Evolutionary conservation across 2,329 filamentous ascomycete species (phyloP).

Genomic region (Fusarium liriodendri): DNA sequence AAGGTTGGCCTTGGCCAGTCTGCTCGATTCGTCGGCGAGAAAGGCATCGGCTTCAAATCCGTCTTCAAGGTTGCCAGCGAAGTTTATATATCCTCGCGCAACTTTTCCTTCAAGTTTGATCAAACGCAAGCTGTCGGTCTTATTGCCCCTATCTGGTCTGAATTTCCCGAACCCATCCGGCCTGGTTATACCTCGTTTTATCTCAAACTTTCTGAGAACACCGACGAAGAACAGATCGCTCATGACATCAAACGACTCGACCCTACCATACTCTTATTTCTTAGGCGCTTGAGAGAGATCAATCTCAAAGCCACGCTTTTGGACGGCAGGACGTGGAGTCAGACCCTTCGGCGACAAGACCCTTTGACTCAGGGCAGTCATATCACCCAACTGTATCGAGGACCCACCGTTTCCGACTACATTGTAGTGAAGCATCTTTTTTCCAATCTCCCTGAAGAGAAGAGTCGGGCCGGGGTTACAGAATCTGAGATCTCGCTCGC

Average conservation of each 20-base stretch:
- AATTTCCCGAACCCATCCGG: neutral
- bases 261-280: neutral
- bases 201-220: neutral
- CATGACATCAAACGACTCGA: neutral
- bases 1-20: neutral
- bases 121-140: neutral
- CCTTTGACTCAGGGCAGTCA: too few species aligned
- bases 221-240: neutral
- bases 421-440: neutral
- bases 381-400: neutral
- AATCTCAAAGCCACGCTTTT: neutral
- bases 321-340: neutral
- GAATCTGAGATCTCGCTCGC: neutral
- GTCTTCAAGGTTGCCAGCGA: neutral
- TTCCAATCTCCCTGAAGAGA: neutral
- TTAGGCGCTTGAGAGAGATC: neutral
- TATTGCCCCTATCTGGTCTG: neutral
- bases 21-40: neutral
- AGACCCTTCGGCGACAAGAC: neutral
- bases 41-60: neutral
- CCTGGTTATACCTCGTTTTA: neutral
- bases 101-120: neutral
- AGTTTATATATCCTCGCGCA: neutral
- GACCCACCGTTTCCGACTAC: neutral
- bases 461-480: neutral